Evolutionary conservation across 768 basidiomycete genomes (phyloP).

Genomic region (Austroboletus festivus): DNA sequence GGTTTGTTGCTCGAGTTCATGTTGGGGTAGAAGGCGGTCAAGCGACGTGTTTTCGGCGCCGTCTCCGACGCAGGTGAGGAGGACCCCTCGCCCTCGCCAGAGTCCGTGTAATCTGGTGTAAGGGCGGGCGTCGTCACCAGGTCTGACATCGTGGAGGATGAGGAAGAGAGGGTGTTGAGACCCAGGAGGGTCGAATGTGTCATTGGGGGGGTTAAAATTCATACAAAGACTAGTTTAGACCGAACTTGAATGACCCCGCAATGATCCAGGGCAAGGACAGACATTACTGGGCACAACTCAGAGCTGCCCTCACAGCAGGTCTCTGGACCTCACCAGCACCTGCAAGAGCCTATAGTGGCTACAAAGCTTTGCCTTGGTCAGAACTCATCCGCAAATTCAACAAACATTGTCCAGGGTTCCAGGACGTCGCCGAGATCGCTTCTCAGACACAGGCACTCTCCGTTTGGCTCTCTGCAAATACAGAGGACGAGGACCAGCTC

Average conservation of each 20-base stretch:
- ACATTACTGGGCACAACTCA: slow-evolving; percentile 77
- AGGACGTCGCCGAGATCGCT: slow-evolving; percentile 62
- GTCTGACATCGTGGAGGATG: slow-evolving; percentile 24
- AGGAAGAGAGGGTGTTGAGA: slow-evolving; percentile 9
- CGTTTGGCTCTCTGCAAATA: slow-evolving; percentile 48
- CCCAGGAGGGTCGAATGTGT: slow-evolving; percentile 5
- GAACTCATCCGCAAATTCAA: slow-evolving; percentile 83
- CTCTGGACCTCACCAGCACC: slow-evolving; percentile 64
- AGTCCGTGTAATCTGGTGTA: slow-evolving; percentile 61
- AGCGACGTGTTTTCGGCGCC: slow-evolving; percentile 54
- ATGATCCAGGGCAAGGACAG: slow-evolving; percentile 60
- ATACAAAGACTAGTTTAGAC: slow-evolving; percentile 1
- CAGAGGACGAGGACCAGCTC: slow-evolving; percentile 56
- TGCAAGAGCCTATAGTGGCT: slow-evolving; percentile 55
- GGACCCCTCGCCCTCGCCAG: slow-evolving; percentile 41
- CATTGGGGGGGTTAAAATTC: slow-evolving; percentile 8
- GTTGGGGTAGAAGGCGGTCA: slow-evolving; percentile 78
- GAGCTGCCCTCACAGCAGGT: slow-evolving; percentile 67
- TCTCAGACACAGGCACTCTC: slow-evolving; percentile 64
- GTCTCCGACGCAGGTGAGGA: slow-evolving; percentile 27
- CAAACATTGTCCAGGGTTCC: slow-evolving; percentile 69
- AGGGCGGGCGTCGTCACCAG: slow-evolving; percentile 48
- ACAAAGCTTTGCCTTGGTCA: slow-evolving; percentile 57
- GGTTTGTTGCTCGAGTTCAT: slow-evolving; percentile 67
- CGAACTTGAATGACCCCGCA: neutral